Evolutionary conservation across 495 filamentous ascomycete species (phyloP), one percentile per base, ranked within the genome.

Genomic region (Gamarada debralockiae): DNA sequence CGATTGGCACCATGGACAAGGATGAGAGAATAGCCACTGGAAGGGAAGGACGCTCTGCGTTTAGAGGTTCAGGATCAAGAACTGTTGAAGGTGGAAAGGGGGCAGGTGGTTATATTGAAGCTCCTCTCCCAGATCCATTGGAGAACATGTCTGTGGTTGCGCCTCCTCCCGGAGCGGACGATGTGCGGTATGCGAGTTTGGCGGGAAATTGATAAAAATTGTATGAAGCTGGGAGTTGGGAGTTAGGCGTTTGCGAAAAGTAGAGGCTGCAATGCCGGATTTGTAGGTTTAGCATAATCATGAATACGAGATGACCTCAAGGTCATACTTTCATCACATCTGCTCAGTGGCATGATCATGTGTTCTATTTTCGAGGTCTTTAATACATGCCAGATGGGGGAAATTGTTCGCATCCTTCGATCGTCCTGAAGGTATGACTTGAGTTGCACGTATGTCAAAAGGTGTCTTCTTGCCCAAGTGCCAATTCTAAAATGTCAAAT

Each of bases 1-100:
- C 90, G 0, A 73, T 98, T 40, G 93, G 96, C 50, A 93, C 80
- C 21, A 81, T 97, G 80, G 87, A 95, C 52, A 83, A 83, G 41
- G 88, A 95, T 55, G 79, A 92, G 68, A 80, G 90, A 29, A 71
- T 85, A 50, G 72, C 79, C 58, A 85, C 91, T 68, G 83, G 89
- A 29, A 78, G 85, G 22, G 87, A 91, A 27, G 80, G 90, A 36
- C 74, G 81, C 21, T 78, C 79, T 10, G 80, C 77, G 7, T 79
- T 79, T 48, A 64, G 58, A n/a, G 57, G 48, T 9, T 49, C 58
- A 17, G 51, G 56, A 9, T 27, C 44, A 14, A 47, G 61, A 38
- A 34, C 37, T 17, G 27, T 15, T 18, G 44, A 18, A 34, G 24
- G 52, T 4, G 60, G 62, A 47, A 56, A 55, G 18, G 57, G 40